Conservation (phyloP, 1,284 basidiomycete species). For the Cutaneotrichosporon sp. region DNA sequence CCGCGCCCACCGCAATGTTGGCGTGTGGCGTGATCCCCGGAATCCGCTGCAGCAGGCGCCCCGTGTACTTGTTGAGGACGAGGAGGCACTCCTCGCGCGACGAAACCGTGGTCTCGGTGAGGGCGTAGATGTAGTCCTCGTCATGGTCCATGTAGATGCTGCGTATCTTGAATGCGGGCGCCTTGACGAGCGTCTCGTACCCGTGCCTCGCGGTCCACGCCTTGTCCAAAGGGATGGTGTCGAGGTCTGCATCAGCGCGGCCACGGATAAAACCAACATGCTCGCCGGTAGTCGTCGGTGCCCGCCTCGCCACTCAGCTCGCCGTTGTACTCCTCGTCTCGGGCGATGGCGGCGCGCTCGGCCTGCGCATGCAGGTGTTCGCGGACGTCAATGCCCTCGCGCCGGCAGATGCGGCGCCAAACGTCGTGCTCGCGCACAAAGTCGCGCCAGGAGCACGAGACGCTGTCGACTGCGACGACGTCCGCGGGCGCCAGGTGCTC, state of each 20-base stretch:
- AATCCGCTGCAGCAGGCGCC: slow-evolving; percentile 11
- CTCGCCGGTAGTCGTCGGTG: not conserved
- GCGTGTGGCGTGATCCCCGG: not conserved
- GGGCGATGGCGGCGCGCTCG: not conserved
- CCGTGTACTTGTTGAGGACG: slow-evolving; percentile 16
- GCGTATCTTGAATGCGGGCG: slow-evolving; percentile 13
- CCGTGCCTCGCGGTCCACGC: not conserved
- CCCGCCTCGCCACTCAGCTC: not conserved
- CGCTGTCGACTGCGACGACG: slow-evolving; percentile 20
- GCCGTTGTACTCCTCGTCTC: not conserved
- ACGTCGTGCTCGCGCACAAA: slow-evolving; percentile 25
- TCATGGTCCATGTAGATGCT: slow-evolving; percentile 4
- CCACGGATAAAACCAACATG: not conserved
- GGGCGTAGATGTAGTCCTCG: slow-evolving; percentile 14
- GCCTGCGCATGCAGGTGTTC: slow-evolving; percentile 2
- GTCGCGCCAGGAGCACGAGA: slow-evolving; percentile 30
- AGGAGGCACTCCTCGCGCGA: slow-evolving; percentile 1
- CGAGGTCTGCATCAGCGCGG: not conserved
- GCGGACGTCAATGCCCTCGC: slow-evolving; percentile 25
- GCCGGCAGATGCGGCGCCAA: slow-evolving; percentile 24
- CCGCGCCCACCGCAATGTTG: slow-evolving; percentile 10
- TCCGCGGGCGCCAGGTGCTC: slow-evolving; percentile 25
- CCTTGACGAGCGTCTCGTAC: slow-evolving; percentile 13
- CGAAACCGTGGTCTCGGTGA: not conserved
- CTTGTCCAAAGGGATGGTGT: not conserved